These are phyloP conservation scores for Halophytophthora polymorphica DNA, from an alignment of 352 stramenopile genomes.

Conservation along the genomic window DNA sequence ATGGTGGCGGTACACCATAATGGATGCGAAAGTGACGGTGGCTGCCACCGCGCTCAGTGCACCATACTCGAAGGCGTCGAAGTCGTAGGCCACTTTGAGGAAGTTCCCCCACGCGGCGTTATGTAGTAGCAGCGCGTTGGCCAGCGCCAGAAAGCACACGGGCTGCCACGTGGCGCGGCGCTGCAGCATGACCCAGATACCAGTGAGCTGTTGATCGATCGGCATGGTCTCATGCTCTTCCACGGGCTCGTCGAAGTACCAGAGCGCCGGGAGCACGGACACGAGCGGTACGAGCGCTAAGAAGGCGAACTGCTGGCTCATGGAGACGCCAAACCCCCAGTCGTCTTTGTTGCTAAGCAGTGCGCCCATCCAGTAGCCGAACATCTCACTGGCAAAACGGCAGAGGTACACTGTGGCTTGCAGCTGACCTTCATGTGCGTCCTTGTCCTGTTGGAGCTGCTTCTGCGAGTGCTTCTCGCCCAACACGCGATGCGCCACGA, in stretches of 20 bases:
- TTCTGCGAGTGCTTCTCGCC: slow-evolving; percentile 15
- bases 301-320: slow-evolving; percentile 62
- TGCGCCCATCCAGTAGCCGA: slow-evolving; percentile 67
- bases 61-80: slow-evolving; percentile 78
- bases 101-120: slow-evolving; percentile 84
- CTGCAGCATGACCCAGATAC: slow-evolving; percentile 65
- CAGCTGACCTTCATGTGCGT: slow-evolving; percentile 33
- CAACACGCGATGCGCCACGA: slow-evolving; percentile 65
- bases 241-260: slow-evolving; percentile 49
- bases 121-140: slow-evolving; percentile 61
- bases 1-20: slow-evolving; percentile 52
- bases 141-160: slow-evolving; percentile 63
- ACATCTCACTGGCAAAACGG: slow-evolving; percentile 74
- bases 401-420: slow-evolving; percentile 79
- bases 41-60: slow-evolving; percentile 64
- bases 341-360: slow-evolving; percentile 50
- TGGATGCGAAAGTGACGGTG: slow-evolving; percentile 58
- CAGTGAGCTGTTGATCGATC: slow-evolving; percentile 30
- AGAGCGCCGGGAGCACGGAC: slow-evolving; percentile 53
- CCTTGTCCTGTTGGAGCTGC: slow-evolving; percentile 21
- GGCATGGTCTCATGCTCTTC: slow-evolving; percentile 24
- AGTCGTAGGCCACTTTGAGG: slow-evolving; percentile 63
- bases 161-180: slow-evolving; percentile 73
- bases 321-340: slow-evolving; percentile 59
- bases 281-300: slow-evolving; percentile 58